Conservation (phyloP, 495 filamentous ascomycete genomes). For the Neurospora sp. region DNA sequence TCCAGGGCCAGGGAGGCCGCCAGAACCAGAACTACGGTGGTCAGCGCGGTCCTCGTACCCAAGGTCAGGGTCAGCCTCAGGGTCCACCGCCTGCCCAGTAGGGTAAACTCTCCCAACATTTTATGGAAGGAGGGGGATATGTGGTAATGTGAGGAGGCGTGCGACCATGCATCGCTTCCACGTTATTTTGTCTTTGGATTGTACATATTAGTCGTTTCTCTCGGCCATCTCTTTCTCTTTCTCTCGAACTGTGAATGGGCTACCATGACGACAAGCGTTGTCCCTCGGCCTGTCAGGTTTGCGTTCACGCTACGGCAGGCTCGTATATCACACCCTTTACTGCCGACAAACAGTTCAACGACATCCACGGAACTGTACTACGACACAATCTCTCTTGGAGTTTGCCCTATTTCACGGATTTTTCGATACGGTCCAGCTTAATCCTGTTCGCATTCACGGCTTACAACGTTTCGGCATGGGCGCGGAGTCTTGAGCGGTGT, state of each 20-base stretch:
- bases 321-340: neutral
- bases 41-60: conserved; percentile 29
- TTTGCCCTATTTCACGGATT: neutral
- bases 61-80: conserved; percentile 21
- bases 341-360: neutral
- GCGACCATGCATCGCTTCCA: conserved; percentile 9
- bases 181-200: conserved; percentile 14
- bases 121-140: neutral
- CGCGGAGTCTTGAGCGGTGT: neutral
- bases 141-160: conserved; percentile 6
- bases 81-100: conserved; percentile 21
- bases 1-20: conserved; percentile 25
- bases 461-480: neutral
- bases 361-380: neutral
- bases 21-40: conserved; percentile 34
- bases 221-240: neutral
- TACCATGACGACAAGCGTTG: neutral
- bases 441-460: neutral
- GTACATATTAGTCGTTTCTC: conserved; percentile 22
- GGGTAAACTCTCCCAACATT: conserved; percentile 7
- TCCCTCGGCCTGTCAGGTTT: neutral
- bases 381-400: neutral
- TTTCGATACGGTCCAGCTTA: neutral
- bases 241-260: neutral
- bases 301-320: neutral